Evolutionary conservation across 305 asterid species (phyloP).

Genomic region (Plantago rigida): DNA sequence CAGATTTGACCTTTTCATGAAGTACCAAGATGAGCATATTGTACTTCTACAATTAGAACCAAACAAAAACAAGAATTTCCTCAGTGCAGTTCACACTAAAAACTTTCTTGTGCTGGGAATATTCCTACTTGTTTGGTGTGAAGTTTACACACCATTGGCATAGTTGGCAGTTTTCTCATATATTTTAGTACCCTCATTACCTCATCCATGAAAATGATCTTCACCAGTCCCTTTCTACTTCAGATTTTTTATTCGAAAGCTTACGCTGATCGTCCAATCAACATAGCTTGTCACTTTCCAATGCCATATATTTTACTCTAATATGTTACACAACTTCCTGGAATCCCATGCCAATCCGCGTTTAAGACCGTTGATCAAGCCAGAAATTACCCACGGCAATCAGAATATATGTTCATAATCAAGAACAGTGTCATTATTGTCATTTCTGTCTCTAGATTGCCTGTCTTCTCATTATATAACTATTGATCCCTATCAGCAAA

Average conservation of each 20-base stretch:
- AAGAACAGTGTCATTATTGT: conserved; percentile 21
- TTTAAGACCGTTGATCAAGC: conserved; percentile 10
- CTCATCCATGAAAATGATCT: conserved; percentile 23
- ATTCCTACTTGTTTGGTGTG: conserved; percentile 28
- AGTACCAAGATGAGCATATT: not conserved
- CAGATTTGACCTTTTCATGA: not conserved
- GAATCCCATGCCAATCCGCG: conserved; percentile 19
- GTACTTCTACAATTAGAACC: not conserved
- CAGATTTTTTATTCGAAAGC: conserved; percentile 18
- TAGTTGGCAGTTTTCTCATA: not conserved
- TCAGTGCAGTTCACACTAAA: conserved; percentile 17
- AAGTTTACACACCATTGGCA: conserved; percentile 12
- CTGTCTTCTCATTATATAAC: conserved; percentile 10
- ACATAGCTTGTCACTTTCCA: conserved; percentile 29
- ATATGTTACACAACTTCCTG: conserved; percentile 5
- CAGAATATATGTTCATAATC: conserved; percentile 3
- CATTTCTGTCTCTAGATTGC: conserved; percentile 16
- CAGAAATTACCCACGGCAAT: conserved; percentile 1
- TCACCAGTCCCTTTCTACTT: conserved; percentile 31
- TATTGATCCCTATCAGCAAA: conserved; percentile 25
- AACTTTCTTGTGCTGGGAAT: conserved; percentile 20
- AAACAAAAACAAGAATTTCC: not conserved
- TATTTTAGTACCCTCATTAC: conserved; percentile 7
- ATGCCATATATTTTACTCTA: conserved; percentile 25
- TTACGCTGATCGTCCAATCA: conserved; percentile 12